Evolutionary conservation across 129 eudicot genomes (phyloP).

Genomic region (Saposhnikovia divaricata): DNA sequence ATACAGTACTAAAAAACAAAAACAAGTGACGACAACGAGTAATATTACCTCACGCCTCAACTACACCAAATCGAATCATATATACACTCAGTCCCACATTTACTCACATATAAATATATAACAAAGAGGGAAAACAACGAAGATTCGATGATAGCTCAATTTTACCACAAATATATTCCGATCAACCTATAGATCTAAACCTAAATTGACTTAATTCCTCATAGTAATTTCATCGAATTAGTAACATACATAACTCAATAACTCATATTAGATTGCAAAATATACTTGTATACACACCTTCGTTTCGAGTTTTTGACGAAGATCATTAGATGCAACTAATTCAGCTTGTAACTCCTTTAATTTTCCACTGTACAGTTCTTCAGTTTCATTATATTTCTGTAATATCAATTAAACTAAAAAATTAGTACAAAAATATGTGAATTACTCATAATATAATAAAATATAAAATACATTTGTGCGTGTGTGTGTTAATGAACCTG

Average conservation of each 20-base stretch:
- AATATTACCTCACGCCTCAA: background rate
- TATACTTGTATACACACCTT: slow-evolving; percentile 19
- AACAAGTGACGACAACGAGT: background rate
- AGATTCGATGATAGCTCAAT: background rate
- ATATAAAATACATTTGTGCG: background rate
- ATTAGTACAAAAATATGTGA: background rate
- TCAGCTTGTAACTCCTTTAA: slow-evolving; percentile 35
- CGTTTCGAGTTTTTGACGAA: slow-evolving; percentile 35
- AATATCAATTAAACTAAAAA: background rate
- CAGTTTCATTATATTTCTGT: slow-evolving; percentile 36
- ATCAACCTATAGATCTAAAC: background rate
- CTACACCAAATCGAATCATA: background rate
- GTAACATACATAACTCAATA: slow-evolving; percentile 10
- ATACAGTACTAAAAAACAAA: background rate
- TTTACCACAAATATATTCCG: background rate
- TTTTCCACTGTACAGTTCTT: slow-evolving; percentile 35
- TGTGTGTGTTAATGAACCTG: slow-evolving; percentile 28
- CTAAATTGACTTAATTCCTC: background rate
- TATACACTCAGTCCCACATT: background rate
- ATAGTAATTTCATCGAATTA: background rate
- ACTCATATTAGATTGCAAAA: background rate
- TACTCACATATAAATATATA: background rate
- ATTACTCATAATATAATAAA: background rate
- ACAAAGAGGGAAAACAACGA: background rate
- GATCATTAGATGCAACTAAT: slow-evolving; percentile 36